Evolutionary conservation across 345 rosid genomes (phyloP).

Genomic region (Pseudoturritis turrita): DNA sequence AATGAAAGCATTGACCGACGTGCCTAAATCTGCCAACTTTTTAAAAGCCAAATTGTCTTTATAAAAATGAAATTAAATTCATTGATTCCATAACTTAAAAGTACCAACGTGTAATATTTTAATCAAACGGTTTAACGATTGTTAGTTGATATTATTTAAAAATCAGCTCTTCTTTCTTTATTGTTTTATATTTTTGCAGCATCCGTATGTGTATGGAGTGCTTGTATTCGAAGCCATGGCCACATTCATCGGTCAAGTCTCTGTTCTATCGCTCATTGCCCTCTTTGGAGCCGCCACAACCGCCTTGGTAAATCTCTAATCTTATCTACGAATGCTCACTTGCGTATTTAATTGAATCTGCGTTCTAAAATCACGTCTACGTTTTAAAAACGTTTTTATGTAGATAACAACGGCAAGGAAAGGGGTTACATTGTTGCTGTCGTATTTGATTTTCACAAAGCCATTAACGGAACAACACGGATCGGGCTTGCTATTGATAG

Average conservation of each 20-base stretch:
- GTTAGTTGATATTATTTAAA: background rate
- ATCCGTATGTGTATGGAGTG: conserved; percentile 89
- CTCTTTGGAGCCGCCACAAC: conserved; percentile 96
- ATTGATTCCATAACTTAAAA: conserved; percentile 12
- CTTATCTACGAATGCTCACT: background rate
- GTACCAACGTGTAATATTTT: conserved; percentile 8
- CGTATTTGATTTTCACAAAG: conserved; percentile 86
- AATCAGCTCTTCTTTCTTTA: background rate
- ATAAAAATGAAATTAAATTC: background rate
- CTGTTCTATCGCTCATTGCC: conserved; percentile 90
- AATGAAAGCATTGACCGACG: conserved; percentile 25
- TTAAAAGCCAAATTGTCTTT: background rate
- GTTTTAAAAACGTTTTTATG: background rate
- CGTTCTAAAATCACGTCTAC: background rate
- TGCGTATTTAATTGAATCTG: background rate
- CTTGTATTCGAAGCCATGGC: conserved; percentile 93
- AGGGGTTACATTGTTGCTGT: conserved; percentile 67
- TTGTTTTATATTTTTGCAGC: conserved; percentile 42
- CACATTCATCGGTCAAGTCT: conserved; percentile 89
- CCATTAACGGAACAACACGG: conserved; percentile 81
- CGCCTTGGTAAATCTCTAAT: conserved; percentile 59
- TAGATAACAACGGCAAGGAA: conserved; percentile 37
- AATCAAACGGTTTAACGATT: background rate
- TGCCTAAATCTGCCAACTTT: conserved; percentile 33
- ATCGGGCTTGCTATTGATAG: conserved; percentile 62